phyloP scores from a whole-genome alignment of 306 rosid species.

The Luffa aegyptiaca region DNA sequence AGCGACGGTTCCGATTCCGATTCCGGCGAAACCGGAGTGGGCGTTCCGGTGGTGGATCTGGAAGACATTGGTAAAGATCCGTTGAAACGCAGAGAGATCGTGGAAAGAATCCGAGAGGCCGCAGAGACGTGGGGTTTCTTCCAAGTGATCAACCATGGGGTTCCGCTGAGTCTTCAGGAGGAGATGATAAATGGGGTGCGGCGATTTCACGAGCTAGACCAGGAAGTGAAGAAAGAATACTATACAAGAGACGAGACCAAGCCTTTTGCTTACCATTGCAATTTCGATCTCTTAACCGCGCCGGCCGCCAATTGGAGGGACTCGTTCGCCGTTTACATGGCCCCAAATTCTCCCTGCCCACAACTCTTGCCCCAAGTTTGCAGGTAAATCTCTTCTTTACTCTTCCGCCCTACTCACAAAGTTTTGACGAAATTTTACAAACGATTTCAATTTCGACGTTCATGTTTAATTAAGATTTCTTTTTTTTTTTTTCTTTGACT shows the following conservation, averaged over 20 bases:
- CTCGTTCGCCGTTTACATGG: slow-evolving; percentile 1
- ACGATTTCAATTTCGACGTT: too few species aligned
- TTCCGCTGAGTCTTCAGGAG: slow-evolving; percentile 18
- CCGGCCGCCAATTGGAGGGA: slow-evolving; percentile 36
- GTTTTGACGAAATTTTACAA: too few species aligned
- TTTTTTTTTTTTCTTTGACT: too few species aligned
- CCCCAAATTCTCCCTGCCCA: slow-evolving; percentile 29
- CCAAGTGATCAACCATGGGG: slow-evolving; percentile 38
- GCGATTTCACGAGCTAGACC: slow-evolving; percentile 28
- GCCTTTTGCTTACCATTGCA: slow-evolving; percentile 12
- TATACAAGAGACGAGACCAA: slow-evolving; percentile 14
- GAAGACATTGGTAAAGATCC: slow-evolving; percentile 12
- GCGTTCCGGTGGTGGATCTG: slow-evolving; percentile 9
- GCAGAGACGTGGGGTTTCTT: slow-evolving; percentile 38
- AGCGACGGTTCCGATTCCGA: neutral
- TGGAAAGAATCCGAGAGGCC: slow-evolving; percentile 18
- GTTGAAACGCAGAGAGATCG: slow-evolving; percentile 10
- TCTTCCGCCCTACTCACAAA: too few species aligned
- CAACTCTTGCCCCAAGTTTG: neutral
- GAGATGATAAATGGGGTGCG: slow-evolving; percentile 24
- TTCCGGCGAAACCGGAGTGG: slow-evolving; percentile 6
- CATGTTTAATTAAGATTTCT: too few species aligned
- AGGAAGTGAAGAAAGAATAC: slow-evolving; percentile 20
- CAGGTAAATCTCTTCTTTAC: neutral
- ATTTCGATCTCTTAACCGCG: slow-evolving; percentile 21